Conservation (phyloP, 2,329 filamentous ascomycete species). For the Cercospora canescens region DNA sequence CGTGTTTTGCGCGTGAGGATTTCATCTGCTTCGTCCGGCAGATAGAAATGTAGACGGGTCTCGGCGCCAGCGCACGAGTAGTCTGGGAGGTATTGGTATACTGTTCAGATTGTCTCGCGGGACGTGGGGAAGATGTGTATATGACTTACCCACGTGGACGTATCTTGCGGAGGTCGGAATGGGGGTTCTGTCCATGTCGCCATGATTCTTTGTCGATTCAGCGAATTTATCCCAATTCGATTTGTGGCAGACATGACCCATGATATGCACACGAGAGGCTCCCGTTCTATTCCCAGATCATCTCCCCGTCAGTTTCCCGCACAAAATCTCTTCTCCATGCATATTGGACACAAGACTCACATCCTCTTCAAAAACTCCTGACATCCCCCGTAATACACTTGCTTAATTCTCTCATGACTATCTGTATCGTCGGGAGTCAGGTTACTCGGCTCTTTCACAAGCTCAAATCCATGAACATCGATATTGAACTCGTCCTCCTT, state of each 20-base stretch:
- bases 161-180: conserved; percentile 9
- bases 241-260: conserved; percentile 10
- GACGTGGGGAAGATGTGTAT: background rate
- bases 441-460: background rate
- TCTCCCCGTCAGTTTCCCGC: background rate
- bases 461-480: conserved; percentile 29
- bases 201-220: conserved; percentile 1
- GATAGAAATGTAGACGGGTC: background rate
- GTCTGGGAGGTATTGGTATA: background rate
- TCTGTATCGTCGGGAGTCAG: background rate
- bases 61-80: conserved; percentile 13
- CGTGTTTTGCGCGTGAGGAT: background rate
- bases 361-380: conserved; percentile 8
- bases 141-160: conserved; percentile 6
- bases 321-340: background rate
- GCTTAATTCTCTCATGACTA: conserved; percentile 5
- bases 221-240: conserved; percentile 7
- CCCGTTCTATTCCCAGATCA: background rate
- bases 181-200: conserved; percentile 6
- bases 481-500: conserved; percentile 11
- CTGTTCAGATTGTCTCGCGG: background rate
- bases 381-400: conserved; percentile 13
- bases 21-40: background rate
- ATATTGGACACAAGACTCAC: background rate
- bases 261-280: conserved; percentile 6